These are phyloP conservation scores for Hepatocystis sp. DNA, from an alignment of 169 alveolate species.

Conservation along the genomic window DNA sequence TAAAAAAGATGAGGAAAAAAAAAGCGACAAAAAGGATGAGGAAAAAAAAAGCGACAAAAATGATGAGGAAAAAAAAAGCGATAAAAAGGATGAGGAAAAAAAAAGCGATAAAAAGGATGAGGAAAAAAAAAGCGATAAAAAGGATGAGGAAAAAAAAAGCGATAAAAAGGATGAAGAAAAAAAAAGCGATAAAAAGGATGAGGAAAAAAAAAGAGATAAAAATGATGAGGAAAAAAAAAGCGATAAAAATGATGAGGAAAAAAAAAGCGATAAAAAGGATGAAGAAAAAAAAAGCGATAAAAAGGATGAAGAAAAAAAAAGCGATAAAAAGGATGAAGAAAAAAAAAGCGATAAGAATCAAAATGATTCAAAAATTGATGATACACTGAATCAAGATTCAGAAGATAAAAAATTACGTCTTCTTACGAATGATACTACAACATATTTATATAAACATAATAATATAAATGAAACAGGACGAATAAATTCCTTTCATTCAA, in stretches of 20 bases:
- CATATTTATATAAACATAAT: no score
- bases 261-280: background rate
- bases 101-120: background rate
- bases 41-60: background rate
- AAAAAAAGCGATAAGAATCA: background rate
- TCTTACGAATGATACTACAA: no score
- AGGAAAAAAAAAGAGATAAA: no score
- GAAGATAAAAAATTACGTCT: no score
- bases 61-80: background rate
- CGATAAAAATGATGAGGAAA: background rate
- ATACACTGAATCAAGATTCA: no score
- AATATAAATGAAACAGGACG: no score
- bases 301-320: background rate
- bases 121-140: background rate
- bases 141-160: no score
- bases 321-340: background rate
- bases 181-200: no score
- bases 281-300: background rate
- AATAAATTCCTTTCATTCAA: no score
- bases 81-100: background rate
- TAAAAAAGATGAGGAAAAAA: background rate
- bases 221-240: no score
- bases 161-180: no score
- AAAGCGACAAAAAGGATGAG: background rate
- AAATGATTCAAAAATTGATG: background rate